These are phyloP conservation scores for Penicillium taxi DNA, from an alignment of 495 filamentous ascomycete genomes.

Conservation along the genomic window DNA sequence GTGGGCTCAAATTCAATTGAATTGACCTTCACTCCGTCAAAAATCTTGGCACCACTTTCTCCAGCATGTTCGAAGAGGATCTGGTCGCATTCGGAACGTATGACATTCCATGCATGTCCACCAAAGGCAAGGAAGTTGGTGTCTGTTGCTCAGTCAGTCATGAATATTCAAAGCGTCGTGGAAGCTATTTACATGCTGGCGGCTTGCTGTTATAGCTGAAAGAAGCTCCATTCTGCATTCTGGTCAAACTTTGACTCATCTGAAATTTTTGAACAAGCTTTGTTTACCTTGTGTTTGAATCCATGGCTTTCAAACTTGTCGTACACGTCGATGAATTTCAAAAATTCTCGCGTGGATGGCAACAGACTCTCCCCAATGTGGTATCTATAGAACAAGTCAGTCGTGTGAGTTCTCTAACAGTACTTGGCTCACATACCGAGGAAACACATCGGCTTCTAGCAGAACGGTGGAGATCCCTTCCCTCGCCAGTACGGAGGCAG, in stretches of 20 bases:
- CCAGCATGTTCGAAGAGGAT: constrained; percentile 44
- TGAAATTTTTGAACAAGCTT: no score
- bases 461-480: constrained; percentile 37
- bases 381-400: constrained; percentile 4
- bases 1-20: constrained; percentile 10
- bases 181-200: constrained; percentile 13
- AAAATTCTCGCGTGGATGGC: constrained; percentile 39
- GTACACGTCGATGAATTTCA: constrained; percentile 43
- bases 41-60: constrained; percentile 36
- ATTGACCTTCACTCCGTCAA: constrained; percentile 38
- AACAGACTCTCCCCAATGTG: constrained; percentile 38
- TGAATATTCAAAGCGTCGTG: background rate
- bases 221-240: constrained; percentile 33
- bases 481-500: constrained; percentile 35
- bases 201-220: constrained; percentile 39
- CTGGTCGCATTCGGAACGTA: constrained; percentile 46
- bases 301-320: constrained; percentile 35
- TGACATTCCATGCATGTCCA: constrained; percentile 46
- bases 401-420: background rate
- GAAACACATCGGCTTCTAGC: constrained; percentile 40
- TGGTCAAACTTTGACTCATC: no score
- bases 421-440: constrained; percentile 20
- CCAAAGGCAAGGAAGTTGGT: constrained; percentile 43
- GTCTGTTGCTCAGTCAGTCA: constrained; percentile 12
- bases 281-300: constrained; percentile 38